A percentile compares a stretch with the other conserved stretches of the same genome.
Evolutionary conservation across 2,329 filamentous ascomycete genomes (phyloP).

Genomic region (Dryadomyces sulphureus): DNA sequence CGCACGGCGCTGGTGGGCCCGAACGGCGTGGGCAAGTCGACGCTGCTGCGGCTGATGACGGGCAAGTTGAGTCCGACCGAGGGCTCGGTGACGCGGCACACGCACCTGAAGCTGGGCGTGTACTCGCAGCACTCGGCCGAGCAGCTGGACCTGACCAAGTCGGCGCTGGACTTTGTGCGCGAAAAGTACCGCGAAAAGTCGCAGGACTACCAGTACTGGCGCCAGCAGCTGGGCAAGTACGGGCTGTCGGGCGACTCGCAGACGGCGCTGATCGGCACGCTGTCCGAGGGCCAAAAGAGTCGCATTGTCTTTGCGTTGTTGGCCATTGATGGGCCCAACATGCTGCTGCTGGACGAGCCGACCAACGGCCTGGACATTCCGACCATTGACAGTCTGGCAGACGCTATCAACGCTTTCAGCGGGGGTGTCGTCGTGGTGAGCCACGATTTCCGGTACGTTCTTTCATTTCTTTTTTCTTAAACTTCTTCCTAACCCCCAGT

Average conservation of each 20-base stretch:
- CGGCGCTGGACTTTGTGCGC: constrained; percentile 89
- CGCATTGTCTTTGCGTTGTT: constrained; percentile 96
- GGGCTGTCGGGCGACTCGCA: constrained; percentile 86
- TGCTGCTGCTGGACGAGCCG: constrained; percentile 94
- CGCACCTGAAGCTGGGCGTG: constrained; percentile 93
- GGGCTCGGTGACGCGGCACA: constrained; percentile 78
- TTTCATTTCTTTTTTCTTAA: background rate
- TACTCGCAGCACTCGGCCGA: constrained; percentile 98
- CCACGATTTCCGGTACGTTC: constrained; percentile 88
- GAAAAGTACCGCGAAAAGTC: constrained; percentile 83
- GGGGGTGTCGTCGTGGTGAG: constrained; percentile 96
- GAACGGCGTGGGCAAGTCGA: constrained; percentile 98
- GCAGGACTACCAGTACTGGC: constrained; percentile 99
- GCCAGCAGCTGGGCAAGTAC: constrained; percentile 90
- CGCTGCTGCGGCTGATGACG: constrained; percentile 89
- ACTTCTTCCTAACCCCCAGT: constrained; percentile 28
- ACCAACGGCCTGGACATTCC: constrained; percentile 99
- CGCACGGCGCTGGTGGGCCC: constrained; percentile 92
- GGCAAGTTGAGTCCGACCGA: constrained; percentile 77
- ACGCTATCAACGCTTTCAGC: constrained; percentile 91
- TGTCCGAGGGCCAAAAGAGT: constrained; percentile 95
- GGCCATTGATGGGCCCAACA: constrained; percentile 92
- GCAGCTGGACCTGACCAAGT: constrained; percentile 97
- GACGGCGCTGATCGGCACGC: constrained; percentile 92
- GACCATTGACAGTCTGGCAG: constrained; percentile 91